Evolutionary conservation across 1,284 basidiomycete genomes (phyloP).

Genomic region (Ustilago sp.): DNA sequence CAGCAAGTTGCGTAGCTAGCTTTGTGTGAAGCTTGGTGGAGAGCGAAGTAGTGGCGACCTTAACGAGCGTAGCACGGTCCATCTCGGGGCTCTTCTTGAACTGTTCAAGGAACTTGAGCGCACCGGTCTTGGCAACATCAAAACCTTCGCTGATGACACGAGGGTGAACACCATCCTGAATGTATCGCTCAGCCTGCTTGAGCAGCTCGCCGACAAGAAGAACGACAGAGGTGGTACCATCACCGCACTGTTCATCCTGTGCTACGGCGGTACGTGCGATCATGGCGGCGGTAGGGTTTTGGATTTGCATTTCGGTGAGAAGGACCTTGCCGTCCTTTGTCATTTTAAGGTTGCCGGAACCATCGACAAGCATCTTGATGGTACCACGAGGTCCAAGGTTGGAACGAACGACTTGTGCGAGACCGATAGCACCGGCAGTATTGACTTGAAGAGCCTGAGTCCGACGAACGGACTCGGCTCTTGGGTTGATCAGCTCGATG

Average conservation of each 20-base stretch:
- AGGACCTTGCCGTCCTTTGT: constrained; percentile 99
- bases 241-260: constrained; percentile 98
- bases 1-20: constrained; percentile 88
- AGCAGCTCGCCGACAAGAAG: constrained; percentile 95
- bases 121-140: constrained; percentile 96
- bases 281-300: constrained; percentile 98
- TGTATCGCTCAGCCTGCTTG: constrained; percentile 97
- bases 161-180: constrained; percentile 97
- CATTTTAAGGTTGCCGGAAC: constrained; percentile 99
- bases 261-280: constrained; percentile 98
- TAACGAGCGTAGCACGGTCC: constrained; percentile 90
- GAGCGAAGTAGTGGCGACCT: constrained; percentile 92
- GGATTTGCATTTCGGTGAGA: constrained; percentile 99
- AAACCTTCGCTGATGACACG: constrained; percentile 95
- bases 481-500: constrained; percentile 68
- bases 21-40: constrained; percentile 88
- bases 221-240: constrained; percentile 97
- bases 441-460: constrained; percentile 91
- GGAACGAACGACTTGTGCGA: constrained; percentile 95
- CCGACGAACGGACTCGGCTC: constrained; percentile 90
- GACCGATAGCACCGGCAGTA: constrained; percentile 88
- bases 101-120: constrained; percentile 91
- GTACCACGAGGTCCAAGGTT: constrained; percentile 85
- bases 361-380: constrained; percentile 99
- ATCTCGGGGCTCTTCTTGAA: constrained; percentile 81